Conservation (phyloP, 1,139 yeast species). For the Suhomyces taliae region DNA sequence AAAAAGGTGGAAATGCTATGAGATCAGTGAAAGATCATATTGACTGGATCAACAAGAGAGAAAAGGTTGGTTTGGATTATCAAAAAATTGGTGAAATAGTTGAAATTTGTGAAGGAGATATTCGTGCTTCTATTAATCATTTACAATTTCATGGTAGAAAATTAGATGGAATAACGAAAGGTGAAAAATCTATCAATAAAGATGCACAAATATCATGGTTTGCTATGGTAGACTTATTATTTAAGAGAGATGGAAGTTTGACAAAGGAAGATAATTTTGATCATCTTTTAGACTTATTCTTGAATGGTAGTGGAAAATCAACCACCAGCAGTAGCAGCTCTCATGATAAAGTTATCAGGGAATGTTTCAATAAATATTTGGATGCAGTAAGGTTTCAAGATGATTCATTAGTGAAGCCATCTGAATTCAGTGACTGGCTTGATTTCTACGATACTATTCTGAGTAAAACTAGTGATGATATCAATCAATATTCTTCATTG, state of each 20-base stretch:
- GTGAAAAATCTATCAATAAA: slow-evolving; percentile 27
- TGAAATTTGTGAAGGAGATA: slow-evolving; percentile 75
- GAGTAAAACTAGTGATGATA: slow-evolving; percentile 12
- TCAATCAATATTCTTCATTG: slow-evolving; percentile 55
- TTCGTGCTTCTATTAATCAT: slow-evolving; percentile 81
- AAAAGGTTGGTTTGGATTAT: slow-evolving; percentile 33
- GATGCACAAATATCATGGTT: slow-evolving; percentile 65
- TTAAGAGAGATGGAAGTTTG: slow-evolving; percentile 49
- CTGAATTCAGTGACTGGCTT: slow-evolving; percentile 74
- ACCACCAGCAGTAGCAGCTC: slow-evolving; percentile 46
- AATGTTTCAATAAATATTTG: slow-evolving; percentile 68
- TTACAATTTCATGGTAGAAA: slow-evolving; percentile 62
- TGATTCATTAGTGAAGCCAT: slow-evolving; percentile 61
- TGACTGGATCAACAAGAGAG: slow-evolving; percentile 32
- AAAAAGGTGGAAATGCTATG: slow-evolving; percentile 37
- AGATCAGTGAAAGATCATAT: slow-evolving; percentile 43
- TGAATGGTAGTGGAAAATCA: slow-evolving; percentile 41
- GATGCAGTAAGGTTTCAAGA: slow-evolving; percentile 59
- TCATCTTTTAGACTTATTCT: slow-evolving; percentile 33
- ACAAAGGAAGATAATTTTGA: slow-evolving; percentile 50
- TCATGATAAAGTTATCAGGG: slow-evolving; percentile 65
- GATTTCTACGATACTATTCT: slow-evolving; percentile 57
- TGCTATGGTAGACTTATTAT: slow-evolving; percentile 52
- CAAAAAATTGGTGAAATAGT: slow-evolving; percentile 54
- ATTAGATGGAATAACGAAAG: slow-evolving; percentile 15